These are phyloP conservation scores for Polychaeton citri DNA, from an alignment of 2,329 filamentous ascomycete species.

Conservation along the genomic window DNA sequence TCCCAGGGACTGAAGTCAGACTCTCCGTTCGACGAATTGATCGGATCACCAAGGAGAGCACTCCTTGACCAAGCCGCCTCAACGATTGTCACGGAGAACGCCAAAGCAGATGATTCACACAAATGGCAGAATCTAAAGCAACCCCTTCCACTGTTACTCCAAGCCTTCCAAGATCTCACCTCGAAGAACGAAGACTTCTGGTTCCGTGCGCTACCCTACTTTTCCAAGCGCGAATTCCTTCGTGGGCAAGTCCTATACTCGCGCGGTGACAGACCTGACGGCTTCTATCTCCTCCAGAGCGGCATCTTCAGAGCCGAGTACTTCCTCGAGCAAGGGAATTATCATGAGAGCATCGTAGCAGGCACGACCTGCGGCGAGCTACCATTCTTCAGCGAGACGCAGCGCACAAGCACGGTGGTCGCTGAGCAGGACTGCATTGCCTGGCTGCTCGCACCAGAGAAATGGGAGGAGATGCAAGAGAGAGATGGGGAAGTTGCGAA, in stretches of 20 bases:
- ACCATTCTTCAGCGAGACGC: constrained; percentile 88
- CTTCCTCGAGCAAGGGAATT: constrained; percentile 72
- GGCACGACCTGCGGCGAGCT: constrained; percentile 92
- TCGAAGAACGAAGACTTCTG: constrained; percentile 88
- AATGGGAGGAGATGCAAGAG: constrained; percentile 60
- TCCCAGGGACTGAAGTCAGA: not conserved
- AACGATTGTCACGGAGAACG: constrained; percentile 52
- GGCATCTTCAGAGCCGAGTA: constrained; percentile 88
- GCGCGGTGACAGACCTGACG: constrained; percentile 59
- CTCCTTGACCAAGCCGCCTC: constrained; percentile 69
- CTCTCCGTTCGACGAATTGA: constrained; percentile 13
- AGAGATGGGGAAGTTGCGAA: constrained; percentile 64
- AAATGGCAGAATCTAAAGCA: constrained; percentile 82
- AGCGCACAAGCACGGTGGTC: constrained; percentile 71
- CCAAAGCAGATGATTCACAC: constrained; percentile 33
- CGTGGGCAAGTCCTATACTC: constrained; percentile 64
- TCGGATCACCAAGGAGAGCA: constrained; percentile 66
- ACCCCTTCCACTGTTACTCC: constrained; percentile 79
- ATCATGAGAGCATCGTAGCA: constrained; percentile 83
- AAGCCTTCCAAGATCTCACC: constrained; percentile 86
- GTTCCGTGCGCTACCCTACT: constrained; percentile 68
- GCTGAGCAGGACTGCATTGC: constrained; percentile 70
- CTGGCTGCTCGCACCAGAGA: constrained; percentile 63
- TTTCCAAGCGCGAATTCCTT: constrained; percentile 52
- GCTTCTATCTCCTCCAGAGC: constrained; percentile 81